Base-by-base conservation (phyloP, 371 early-diverging fungal species). In the Pancytospora philotis region DNA sequence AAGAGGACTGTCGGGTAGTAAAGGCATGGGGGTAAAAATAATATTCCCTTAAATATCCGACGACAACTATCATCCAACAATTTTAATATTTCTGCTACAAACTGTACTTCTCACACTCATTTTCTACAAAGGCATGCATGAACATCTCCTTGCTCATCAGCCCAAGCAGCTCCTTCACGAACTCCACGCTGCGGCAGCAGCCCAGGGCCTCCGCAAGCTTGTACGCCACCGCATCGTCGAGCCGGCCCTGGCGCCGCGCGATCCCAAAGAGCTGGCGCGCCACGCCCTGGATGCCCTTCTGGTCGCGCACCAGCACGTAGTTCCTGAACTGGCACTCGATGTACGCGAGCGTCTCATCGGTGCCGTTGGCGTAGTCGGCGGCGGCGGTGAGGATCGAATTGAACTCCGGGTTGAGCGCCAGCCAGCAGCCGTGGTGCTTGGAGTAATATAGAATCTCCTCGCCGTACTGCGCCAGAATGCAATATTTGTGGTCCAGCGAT, bases 391-490 rank as follows among this genome's bases (percentile, higher is more conserved):
- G 31, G 16, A 66, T 30, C 8, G 58, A 53, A 52, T 68, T 65
- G 48, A 53, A 71, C 6, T 38, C 52, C 6, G 61, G 53, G 13
- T 59, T 63, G 19, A 52, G 34, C 4, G 39, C 22, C 61, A 67
- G 68, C 76, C 76, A 75, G 2, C 63, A 19, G 4, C 50, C 45
- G 0, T 38, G 55, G 6, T 32, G 25, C 50, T 60, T 75, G 25
- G 38, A 34, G 48, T 61, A 68, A 22, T 57, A 62, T 30, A 71
- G 37, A 19, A 61, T 64, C n/a, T 48, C 49, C 55, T 62, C 66
- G 35, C 57, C 66, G 51, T 71, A 80, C 31, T 69, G 51, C 34
- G 48, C 68, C 3, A 80, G 41, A 37, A 80, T 22, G 59, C 68
- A 77, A 60, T 77, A 77, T 30, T 19, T 68, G 55, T 65, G 59